These are phyloP conservation scores for Diaporthe velutina DNA, from an alignment of 2,329 filamentous ascomycete genomes.

Conservation along the genomic window DNA sequence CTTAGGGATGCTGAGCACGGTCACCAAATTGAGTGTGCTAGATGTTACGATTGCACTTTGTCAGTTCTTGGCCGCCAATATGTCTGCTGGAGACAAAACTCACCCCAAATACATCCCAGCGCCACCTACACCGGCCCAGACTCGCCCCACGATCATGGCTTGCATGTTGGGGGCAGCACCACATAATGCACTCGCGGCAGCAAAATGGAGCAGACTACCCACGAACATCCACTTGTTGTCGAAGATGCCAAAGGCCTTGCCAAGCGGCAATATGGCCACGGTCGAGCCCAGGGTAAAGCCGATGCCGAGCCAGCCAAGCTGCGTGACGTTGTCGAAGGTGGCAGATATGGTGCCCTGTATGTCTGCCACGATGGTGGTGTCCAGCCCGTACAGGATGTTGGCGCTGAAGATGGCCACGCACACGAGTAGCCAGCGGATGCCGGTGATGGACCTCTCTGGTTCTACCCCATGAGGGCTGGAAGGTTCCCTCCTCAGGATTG, in stretches of 20 bases:
- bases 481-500: too few species aligned
- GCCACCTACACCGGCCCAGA: constrained; percentile 19
- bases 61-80: too few species aligned
- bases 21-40: too few species aligned
- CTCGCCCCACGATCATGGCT: constrained; percentile 19
- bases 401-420: constrained; percentile 29
- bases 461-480: too few species aligned
- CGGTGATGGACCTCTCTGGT: too few species aligned
- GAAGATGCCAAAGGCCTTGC: not conserved
- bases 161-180: constrained; percentile 16
- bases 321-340: not conserved
- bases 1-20: too few species aligned
- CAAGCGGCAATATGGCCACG: not conserved
- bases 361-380: constrained; percentile 64
- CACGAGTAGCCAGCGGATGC: not conserved
- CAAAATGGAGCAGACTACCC: not conserved
- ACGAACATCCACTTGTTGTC: constrained; percentile 26
- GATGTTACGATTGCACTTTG: too few species aligned
- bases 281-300: constrained; percentile 12
- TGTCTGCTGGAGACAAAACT: too few species aligned
- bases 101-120: constrained; percentile 24
- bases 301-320: not conserved
- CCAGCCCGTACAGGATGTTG: constrained; percentile 56
- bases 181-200: constrained; percentile 9
- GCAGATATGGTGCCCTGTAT: constrained; percentile 42